Evolutionary conservation across 1,284 basidiomycete species (phyloP).

Genomic region (Psilocybe mexicana): DNA sequence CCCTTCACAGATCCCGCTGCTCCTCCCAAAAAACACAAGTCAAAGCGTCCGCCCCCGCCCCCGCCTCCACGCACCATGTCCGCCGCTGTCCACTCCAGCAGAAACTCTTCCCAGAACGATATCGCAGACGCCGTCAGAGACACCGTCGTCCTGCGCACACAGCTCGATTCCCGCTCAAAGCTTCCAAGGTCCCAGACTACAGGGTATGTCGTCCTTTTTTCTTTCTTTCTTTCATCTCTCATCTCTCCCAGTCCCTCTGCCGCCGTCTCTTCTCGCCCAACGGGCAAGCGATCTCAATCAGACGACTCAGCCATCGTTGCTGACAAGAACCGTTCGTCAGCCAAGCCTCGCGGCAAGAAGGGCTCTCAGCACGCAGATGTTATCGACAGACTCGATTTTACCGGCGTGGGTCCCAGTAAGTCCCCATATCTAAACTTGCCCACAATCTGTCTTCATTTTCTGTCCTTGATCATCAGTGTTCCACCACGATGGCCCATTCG

Average conservation of each 20-base stretch:
- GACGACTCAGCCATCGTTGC: conserved; percentile 60
- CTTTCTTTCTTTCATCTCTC: conserved; percentile 9
- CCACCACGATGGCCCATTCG: conserved; percentile 87
- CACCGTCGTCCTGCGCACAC: conserved; percentile 55
- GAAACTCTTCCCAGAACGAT: conserved; percentile 31
- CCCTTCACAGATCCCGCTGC: conserved; percentile 45
- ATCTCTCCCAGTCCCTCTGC: conserved; percentile 23
- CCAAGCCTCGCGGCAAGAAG: conserved; percentile 57
- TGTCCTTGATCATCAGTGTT: conserved; percentile 69
- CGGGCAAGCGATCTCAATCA: conserved; percentile 64
- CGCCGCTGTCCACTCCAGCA: conserved; percentile 21
- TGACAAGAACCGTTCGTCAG: conserved; percentile 53
- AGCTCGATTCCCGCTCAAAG: conserved; percentile 36
- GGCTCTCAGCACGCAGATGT: conserved; percentile 60
- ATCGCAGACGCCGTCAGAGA: conserved; percentile 67
- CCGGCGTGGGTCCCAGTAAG: conserved; percentile 72
- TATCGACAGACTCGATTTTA: conserved; percentile 50
- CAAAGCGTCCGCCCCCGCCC: conserved; percentile 39
- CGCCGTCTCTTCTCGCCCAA: conserved; percentile 31
- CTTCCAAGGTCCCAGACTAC: conserved; percentile 39
- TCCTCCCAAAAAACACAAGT: conserved; percentile 17
- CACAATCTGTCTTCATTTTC: conserved; percentile 11
- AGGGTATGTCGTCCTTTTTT: conserved; percentile 25
- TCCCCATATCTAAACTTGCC: conserved; percentile 23
- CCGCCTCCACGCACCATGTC: conserved; percentile 32